Percentiles rank a stretch among this genome's conserved stretches.
Evolutionary conservation across 805 yeast species (phyloP).

Genomic region (Pichia pseudocactophila): DNA sequence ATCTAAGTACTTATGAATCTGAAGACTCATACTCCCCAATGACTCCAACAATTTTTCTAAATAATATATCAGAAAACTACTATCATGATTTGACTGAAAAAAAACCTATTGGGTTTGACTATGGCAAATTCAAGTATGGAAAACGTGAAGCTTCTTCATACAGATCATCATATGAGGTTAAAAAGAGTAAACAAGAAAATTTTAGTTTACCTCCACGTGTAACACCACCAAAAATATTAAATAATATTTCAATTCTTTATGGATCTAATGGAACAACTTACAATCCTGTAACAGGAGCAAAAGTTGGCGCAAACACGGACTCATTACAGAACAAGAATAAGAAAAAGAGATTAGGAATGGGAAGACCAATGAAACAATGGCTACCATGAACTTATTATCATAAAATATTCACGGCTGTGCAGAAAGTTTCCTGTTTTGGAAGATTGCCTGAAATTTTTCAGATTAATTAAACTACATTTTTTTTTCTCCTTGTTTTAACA

Average conservation of each 20-base stretch:
- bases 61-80: background rate
- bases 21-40: background rate
- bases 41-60: slow-evolving; percentile 2
- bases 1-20: slow-evolving; percentile 16
- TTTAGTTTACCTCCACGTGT: background rate
- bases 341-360: slow-evolving; percentile 23
- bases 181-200: background rate
- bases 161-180: too few relatives aligned
- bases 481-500: background rate
- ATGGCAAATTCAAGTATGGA: background rate
- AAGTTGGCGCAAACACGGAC: background rate
- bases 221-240: background rate
- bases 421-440: background rate
- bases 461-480: too few relatives aligned
- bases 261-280: slow-evolving; percentile 1
- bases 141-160: too few relatives aligned
- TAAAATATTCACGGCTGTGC: slow-evolving; percentile 5
- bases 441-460: background rate
- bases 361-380: slow-evolving; percentile 19
- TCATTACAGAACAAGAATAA: slow-evolving; percentile 1
- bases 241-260: background rate
- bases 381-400: slow-evolving; percentile 6
- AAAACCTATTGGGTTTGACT: too few relatives aligned
- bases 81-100: slow-evolving; percentile 1
- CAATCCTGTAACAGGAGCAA: slow-evolving; percentile 11